Base-by-base conservation (phyloP, 164 flowering plant species). In the Annona squamosa region DNA sequence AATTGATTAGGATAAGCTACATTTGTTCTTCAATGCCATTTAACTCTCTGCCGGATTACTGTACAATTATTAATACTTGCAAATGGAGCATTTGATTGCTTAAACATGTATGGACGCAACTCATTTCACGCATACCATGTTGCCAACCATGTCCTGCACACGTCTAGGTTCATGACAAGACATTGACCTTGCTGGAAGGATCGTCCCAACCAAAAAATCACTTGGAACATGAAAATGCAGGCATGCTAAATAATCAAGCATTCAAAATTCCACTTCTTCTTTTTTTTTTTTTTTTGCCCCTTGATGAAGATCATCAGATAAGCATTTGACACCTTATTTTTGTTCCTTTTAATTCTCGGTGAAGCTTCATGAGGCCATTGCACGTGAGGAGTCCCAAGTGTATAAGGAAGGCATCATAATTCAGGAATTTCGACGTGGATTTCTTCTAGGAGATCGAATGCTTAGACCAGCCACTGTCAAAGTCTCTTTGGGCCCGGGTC, bases 381-480 rank as follows among this genome's bases (percentile, higher is more conserved):
- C 87, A 52, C 87, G 99, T 0, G 97, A 91, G 77, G 93, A 87
- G 78, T 93, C 98, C 73, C 77, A 84, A 65, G 90, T 85, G 75
- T 88, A 82, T 78, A 86, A 85, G 79, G 98, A 87, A 78, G 99
- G 99, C 65, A 85, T 87, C 69, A 65, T 95, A 62, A 81, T 76
- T 52, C 81, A 91, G 77, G 99, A 95, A 84, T 62, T 87, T 46
- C 82, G 87, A 0, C 90, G 98, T 12, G 98, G 99, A 4, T 95
- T 95, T 81, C 70, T 83, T 61, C 90, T 95, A 63, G 88, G 92
- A 52, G 90, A 83, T 68, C 87, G 86, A 63, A 82, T 95, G 77
- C 75, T 95, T 46, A 88, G 97, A 87, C 94, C 98, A 47, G 97
- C 99, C 73, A 89, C 76, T 84, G 99, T 95, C 61, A 95, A 89